These are phyloP conservation scores for Candida suzukii DNA, from an alignment of 805 yeast species.

Conservation along the genomic window DNA sequence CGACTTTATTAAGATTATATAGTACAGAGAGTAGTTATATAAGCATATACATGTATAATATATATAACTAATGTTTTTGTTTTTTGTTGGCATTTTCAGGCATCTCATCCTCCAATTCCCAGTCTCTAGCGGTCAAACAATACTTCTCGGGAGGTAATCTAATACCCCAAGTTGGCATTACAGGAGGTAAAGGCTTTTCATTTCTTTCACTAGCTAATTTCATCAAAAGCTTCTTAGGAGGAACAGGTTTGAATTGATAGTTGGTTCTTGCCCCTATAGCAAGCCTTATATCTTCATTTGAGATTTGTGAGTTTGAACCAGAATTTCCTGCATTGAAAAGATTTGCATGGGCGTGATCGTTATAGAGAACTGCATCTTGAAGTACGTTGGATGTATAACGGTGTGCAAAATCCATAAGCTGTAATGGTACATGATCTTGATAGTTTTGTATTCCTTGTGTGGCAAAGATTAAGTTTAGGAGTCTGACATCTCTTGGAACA, in stretches of 20 bases:
- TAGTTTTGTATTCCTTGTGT: constrained; percentile 87
- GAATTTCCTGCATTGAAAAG: constrained; percentile 32
- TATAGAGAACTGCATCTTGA: constrained; percentile 83
- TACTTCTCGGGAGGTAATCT: constrained; percentile 97
- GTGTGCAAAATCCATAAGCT: constrained; percentile 95
- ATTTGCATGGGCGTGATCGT: constrained; percentile 62
- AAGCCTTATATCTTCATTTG: constrained; percentile 84
- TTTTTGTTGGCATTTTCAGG: constrained; percentile 9
- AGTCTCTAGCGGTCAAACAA: constrained; percentile 79
- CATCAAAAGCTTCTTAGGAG: constrained; percentile 85
- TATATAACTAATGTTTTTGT: neutral
- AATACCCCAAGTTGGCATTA: constrained; percentile 85
- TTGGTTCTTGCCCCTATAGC: constrained; percentile 94
- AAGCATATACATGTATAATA: too few species aligned
- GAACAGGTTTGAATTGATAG: constrained; percentile 92
- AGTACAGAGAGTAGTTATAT: too few species aligned
- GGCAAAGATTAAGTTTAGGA: constrained; percentile 84
- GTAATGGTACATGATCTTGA: constrained; percentile 94
- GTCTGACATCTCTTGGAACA: constrained; percentile 84
- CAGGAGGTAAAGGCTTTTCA: constrained; percentile 83
- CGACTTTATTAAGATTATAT: too few species aligned
- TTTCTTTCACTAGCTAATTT: constrained; percentile 92
- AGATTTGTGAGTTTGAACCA: constrained; percentile 40
- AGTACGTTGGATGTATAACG: constrained; percentile 79
- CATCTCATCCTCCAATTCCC: constrained; percentile 53